A percentile compares a stretch with the other conserved stretches of the same genome.
phyloP scores from a whole-genome alignment of 2,329 filamentous ascomycete genomes.

The Talaromyces sp. region DNA sequence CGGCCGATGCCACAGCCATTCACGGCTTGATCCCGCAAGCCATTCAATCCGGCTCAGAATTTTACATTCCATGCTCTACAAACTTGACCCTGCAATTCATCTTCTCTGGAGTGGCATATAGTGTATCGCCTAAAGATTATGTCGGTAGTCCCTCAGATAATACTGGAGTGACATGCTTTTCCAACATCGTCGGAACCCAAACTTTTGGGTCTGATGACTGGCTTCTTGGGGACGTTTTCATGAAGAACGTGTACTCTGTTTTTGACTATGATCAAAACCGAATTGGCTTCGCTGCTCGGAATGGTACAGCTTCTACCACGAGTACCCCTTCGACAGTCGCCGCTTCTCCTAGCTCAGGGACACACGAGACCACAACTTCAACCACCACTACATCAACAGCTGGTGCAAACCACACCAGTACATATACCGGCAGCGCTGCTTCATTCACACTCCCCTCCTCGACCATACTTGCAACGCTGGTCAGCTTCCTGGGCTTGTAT shows the following conservation, averaged over 20 bases:
- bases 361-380: constrained; percentile 5
- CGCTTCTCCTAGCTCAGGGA: background rate
- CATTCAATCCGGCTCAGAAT: constrained; percentile 58
- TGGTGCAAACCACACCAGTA: background rate
- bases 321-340: background rate
- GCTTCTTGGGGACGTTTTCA: constrained; percentile 80
- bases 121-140: constrained; percentile 69
- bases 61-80: constrained; percentile 69
- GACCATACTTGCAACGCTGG: background rate
- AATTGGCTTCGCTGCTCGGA: constrained; percentile 35
- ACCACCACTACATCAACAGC: background rate
- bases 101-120: constrained; percentile 66
- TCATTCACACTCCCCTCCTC: background rate
- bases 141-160: constrained; percentile 42
- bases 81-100: constrained; percentile 59
- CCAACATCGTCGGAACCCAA: constrained; percentile 71
- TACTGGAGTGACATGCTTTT: constrained; percentile 48
- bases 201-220: constrained; percentile 62
- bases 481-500: background rate
- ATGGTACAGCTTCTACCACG: constrained; percentile 3
- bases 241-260: constrained; percentile 85
- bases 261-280: constrained; percentile 67
- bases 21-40: constrained; percentile 66
- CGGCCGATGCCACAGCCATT: constrained; percentile 62
- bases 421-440: background rate